Percentiles rank a stretch among this genome's conserved stretches.
Evolutionary conservation across 768 basidiomycete genomes (phyloP).

Genomic region (Tulasnella sp.): DNA sequence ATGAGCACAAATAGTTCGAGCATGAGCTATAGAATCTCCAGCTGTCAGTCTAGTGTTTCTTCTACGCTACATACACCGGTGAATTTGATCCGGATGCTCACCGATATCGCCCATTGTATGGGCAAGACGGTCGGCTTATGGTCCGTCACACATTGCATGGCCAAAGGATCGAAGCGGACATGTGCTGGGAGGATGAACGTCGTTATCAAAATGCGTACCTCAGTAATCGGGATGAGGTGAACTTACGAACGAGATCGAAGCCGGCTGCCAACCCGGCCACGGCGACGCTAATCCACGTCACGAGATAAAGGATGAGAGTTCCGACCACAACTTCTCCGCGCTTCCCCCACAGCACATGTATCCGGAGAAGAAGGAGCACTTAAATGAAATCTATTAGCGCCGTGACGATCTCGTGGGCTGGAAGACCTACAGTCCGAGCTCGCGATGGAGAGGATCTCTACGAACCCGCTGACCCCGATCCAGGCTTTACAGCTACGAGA

Average conservation of each 20-base stretch:
- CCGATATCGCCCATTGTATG: background rate
- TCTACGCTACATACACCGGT: background rate
- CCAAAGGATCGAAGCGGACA: background rate
- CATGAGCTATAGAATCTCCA: background rate
- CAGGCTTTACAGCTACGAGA: background rate
- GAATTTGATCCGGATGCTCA: background rate
- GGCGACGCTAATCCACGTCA: background rate
- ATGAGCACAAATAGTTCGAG: background rate
- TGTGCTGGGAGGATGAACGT: background rate
- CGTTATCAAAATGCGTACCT: background rate
- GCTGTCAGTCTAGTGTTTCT: background rate
- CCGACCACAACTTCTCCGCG: background rate
- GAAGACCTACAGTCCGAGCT: background rate
- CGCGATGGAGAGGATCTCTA: background rate
- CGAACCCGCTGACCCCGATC: background rate
- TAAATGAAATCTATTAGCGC: background rate
- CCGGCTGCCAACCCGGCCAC: background rate
- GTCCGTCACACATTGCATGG: background rate
- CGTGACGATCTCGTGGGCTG: background rate
- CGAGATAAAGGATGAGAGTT: background rate
- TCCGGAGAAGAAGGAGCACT: background rate
- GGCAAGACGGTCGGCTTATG: background rate
- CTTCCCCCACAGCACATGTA: background rate
- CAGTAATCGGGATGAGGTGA: background rate
- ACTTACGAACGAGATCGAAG: background rate